Conservation (phyloP, 371 early-diverging fungal genomes). For the Capillidium heterosporum region DNA sequence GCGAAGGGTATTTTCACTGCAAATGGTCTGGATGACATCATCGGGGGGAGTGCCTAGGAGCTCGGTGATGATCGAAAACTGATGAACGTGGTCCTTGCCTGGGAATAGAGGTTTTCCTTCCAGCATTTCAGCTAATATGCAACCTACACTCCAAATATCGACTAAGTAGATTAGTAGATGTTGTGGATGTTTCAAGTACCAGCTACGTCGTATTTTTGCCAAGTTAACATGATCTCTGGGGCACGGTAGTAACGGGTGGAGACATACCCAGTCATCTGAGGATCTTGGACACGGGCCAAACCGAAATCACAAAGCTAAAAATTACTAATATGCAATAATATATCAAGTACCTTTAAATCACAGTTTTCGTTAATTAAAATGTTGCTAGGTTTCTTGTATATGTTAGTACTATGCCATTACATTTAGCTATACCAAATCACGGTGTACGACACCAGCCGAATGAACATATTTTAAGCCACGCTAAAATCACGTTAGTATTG, state of each 20-base stretch:
- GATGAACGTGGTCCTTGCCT: slow-evolving; percentile 94
- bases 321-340: background rate
- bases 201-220: slow-evolving; percentile 85
- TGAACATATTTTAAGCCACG: slow-evolving; percentile 96
- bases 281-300: slow-evolving; percentile 70
- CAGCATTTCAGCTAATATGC: slow-evolving; percentile 92
- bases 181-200: too few species aligned
- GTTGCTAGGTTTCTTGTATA: slow-evolving; percentile 98
- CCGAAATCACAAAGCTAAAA: slow-evolving; percentile 92
- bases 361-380: slow-evolving; percentile 95
- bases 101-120: slow-evolving; percentile 77
- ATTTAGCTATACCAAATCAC: too few species aligned
- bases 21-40: slow-evolving; percentile 67
- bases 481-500: too few species aligned
- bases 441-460: slow-evolving; percentile 91
- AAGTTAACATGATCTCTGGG: slow-evolving; percentile 94
- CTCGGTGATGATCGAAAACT: slow-evolving; percentile 92
- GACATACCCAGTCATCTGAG: slow-evolving; percentile 93
- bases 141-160: slow-evolving; percentile 97
- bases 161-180: too few species aligned
- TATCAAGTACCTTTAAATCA: slow-evolving; percentile 46
- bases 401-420: too few species aligned
- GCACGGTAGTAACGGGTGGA: slow-evolving; percentile 98
- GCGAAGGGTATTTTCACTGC: slow-evolving; percentile 69
- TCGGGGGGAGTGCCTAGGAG: slow-evolving; percentile 96